Base-by-base conservation (phyloP, 2,329 filamentous ascomycete genomes). In the Colletotrichum tabaci region DNA sequence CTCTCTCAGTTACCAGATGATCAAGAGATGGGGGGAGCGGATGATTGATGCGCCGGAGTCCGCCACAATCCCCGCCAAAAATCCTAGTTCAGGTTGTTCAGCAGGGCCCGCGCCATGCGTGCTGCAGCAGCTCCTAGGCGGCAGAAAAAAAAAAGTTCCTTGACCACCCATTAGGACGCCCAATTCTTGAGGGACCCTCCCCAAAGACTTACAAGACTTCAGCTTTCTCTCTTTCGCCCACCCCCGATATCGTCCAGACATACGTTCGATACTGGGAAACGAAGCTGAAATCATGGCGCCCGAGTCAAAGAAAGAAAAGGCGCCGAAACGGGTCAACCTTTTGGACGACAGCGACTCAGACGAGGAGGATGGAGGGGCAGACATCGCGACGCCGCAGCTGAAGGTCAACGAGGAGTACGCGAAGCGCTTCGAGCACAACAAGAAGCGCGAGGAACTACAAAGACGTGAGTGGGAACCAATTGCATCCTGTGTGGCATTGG, bases 401-500 rank as follows among this genome's bases (percentile, higher is more conserved):
- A 95, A 93, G 80, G 92, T 99, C 82, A 98, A 99, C 82, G 87
- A 95, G 80, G 94, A 97, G 63, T 99, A 92, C 81, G 96, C 96
- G 53, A 90, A 89, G 76, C 89, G 94, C 50, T 98, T 98, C 77
- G 96, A 99, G 82, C 89, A 98, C 84, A 99, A 99, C 84, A 98
- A 98, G 86, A 98, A 98, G 85, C 90, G 96, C 69, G 95, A 97
- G 79, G 96, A 99, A 80, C 85, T 91, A 74, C 92, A 95, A 18
- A 88, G 89, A 78, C 81, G 92, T 93, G 78, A 77, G 89, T 82
- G 38, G 18, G 47, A 42, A 9, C 9, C 7, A 49, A 8, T 23
- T 21, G 30, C 5, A 55, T n/a, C 6, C 4, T n/a, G 12, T 16
- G 15, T 21, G 3, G 52, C 21, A 4, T 6, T 21, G 8, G 30